phyloP scores from a whole-genome alignment of 257 asterid species.

The Schizonepeta tenuifolia region DNA sequence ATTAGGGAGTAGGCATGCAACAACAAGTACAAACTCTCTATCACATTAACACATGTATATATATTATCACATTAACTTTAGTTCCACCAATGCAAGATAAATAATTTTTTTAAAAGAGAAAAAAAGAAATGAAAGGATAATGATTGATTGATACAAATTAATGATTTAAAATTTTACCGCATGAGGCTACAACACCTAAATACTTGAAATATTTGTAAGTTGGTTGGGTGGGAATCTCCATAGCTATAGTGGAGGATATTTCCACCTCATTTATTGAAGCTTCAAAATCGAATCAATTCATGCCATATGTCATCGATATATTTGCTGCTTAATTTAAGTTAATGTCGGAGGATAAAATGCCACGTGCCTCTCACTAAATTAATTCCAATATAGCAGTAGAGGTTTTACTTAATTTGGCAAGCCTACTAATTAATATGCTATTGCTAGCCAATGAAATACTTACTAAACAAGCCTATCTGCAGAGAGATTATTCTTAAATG shows the following conservation, averaged over 20 bases:
- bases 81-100: too few species aligned
- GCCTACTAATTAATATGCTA: background rate
- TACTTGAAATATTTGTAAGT: conserved; percentile 10
- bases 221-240: conserved; percentile 34
- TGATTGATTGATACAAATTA: background rate
- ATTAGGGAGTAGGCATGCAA: too few species aligned
- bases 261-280: conserved; percentile 21
- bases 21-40: too few species aligned
- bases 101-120: too few species aligned
- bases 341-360: conserved; percentile 35
- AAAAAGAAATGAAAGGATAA: background rate
- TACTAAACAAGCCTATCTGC: background rate
- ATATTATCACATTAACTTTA: too few species aligned
- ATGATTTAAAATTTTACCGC: background rate
- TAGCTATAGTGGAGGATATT: conserved; percentile 30
- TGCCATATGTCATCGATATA: conserved; percentile 38
- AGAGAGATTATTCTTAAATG: background rate
- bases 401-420: background rate
- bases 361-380: conserved; percentile 32
- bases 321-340: conserved; percentile 23
- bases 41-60: too few species aligned
- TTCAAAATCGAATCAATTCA: conserved; percentile 36
- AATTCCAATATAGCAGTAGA: background rate
- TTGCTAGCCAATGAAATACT: background rate
- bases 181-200: background rate